phyloP scores from a whole-genome alignment of 1,139 yeast genomes.

The Maudiozyma humilis region DNA sequence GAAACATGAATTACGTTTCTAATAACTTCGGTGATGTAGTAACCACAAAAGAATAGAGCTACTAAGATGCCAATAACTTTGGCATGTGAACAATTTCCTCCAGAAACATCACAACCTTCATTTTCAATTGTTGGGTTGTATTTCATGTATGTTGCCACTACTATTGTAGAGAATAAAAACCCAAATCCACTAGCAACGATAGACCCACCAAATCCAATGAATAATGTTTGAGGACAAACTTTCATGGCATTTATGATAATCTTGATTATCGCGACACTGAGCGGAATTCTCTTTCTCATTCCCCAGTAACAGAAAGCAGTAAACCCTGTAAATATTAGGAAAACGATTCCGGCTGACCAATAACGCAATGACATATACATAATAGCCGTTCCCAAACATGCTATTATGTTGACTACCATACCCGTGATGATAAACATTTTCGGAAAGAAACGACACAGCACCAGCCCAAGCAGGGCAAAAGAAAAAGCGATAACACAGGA shows the following conservation, averaged over 20 bases:
- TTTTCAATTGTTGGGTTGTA: slow-evolving; percentile 46
- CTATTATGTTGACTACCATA: slow-evolving; percentile 53
- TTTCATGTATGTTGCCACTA: slow-evolving; percentile 71
- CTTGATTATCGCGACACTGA: slow-evolving; percentile 66
- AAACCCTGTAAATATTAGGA: slow-evolving; percentile 53
- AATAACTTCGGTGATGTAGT: slow-evolving; percentile 75
- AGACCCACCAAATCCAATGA: slow-evolving; percentile 59
- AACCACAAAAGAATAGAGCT: slow-evolving; percentile 77
- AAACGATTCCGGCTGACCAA: slow-evolving; percentile 74
- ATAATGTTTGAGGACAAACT: slow-evolving; percentile 57
- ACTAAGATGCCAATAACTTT: slow-evolving; percentile 59
- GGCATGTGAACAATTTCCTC: slow-evolving; percentile 60
- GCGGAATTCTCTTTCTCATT: slow-evolving; percentile 58
- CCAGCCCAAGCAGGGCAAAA: slow-evolving; percentile 47
- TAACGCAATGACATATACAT: slow-evolving; percentile 56
- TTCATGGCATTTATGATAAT: slow-evolving; percentile 72
- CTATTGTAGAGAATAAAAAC: slow-evolving; percentile 53
- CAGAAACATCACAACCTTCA: slow-evolving; percentile 43
- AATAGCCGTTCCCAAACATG: slow-evolving; percentile 71
- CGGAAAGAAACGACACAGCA: slow-evolving; percentile 58
- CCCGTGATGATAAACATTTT: slow-evolving; percentile 62
- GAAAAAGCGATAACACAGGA: slow-evolving; percentile 55
- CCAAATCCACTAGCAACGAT: slow-evolving; percentile 57
- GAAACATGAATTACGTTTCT: slow-evolving; percentile 80
- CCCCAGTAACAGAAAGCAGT: slow-evolving; percentile 70